These are phyloP conservation scores for Orbilia oligospora DNA, from an alignment of 2,329 filamentous ascomycete genomes.

Conservation along the genomic window DNA sequence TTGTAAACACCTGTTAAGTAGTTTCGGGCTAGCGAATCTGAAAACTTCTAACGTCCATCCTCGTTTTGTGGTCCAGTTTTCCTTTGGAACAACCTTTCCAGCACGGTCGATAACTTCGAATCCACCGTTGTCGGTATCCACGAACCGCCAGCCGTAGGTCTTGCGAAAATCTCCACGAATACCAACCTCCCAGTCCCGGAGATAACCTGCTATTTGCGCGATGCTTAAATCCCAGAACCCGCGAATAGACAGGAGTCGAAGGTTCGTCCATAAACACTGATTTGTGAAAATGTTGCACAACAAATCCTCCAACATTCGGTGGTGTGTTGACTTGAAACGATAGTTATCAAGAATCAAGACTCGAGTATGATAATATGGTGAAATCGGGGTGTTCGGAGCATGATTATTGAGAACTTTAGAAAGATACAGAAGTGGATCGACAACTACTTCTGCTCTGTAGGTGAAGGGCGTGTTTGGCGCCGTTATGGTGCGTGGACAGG, in stretches of 20 bases:
- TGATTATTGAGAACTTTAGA: constrained; percentile 39
- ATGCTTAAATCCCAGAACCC: constrained; percentile 44
- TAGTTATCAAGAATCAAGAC: constrained; percentile 57
- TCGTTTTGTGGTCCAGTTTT: constrained; percentile 32
- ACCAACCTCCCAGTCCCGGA: constrained; percentile 49
- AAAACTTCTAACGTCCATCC: constrained; percentile 49
- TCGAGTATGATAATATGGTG: constrained; percentile 46
- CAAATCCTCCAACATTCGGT: constrained; percentile 20
- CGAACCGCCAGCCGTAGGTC: constrained; percentile 32
- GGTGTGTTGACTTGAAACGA: constrained; percentile 26
- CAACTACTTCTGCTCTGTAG: background rate
- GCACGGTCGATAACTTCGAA: constrained; percentile 31
- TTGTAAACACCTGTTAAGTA: constrained; percentile 17
- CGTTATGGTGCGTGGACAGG: constrained; percentile 13
- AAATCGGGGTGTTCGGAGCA: constrained; percentile 44
- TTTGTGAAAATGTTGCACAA: constrained; percentile 47
- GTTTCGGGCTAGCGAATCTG: constrained; percentile 35
- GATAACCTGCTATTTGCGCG: constrained; percentile 17
- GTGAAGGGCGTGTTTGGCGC: constrained; percentile 3
- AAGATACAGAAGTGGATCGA: constrained; percentile 1
- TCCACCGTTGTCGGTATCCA: constrained; percentile 4
- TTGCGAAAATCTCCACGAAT: constrained; percentile 46
- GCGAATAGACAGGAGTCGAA: constrained; percentile 45
- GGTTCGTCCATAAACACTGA: constrained; percentile 33
- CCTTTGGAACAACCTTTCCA: constrained; percentile 11